phyloP scores from a whole-genome alignment of 116 monocot genomes.

The Dioscorea cayenensis region DNA sequence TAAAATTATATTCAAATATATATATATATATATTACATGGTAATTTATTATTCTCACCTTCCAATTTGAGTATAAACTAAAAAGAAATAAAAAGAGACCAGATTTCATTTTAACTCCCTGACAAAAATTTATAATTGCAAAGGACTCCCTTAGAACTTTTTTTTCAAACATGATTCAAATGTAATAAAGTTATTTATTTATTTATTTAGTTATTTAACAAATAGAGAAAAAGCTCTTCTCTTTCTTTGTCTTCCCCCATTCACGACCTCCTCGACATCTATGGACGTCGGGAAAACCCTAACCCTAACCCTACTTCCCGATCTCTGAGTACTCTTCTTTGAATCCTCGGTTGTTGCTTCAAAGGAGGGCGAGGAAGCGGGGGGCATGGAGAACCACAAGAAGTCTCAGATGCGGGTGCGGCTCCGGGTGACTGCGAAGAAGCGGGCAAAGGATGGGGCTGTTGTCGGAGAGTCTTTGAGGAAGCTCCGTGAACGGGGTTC shows the following conservation, averaged over 20 bases:
- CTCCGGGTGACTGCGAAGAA: slow-evolving; percentile 45
- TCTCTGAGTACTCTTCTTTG: background rate
- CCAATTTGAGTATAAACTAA: no score
- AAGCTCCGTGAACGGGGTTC: background rate
- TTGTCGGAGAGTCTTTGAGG: background rate
- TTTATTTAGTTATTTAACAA: no score
- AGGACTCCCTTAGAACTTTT: no score
- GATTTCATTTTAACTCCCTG: no score
- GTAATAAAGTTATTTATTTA: no score
- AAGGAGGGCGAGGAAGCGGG: background rate
- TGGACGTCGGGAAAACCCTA: background rate
- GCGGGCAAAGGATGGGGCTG: slow-evolving; percentile 21
- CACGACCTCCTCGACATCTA: background rate
- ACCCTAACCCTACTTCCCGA: background rate
- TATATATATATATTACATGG: no score
- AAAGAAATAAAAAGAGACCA: no score
- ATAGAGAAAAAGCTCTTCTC: background rate
- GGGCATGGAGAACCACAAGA: slow-evolving; percentile 43
- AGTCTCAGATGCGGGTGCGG: slow-evolving; percentile 35
- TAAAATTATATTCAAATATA: no score
- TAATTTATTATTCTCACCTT: no score
- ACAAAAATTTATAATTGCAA: no score
- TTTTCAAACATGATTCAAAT: no score
- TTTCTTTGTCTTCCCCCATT: background rate
- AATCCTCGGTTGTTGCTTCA: background rate